Percentiles rank a stretch among this genome's conserved stretches.
These are phyloP conservation scores for Talaromyces nanjingensis DNA, from an alignment of 495 filamentous ascomycete genomes.

Conservation along the genomic window DNA sequence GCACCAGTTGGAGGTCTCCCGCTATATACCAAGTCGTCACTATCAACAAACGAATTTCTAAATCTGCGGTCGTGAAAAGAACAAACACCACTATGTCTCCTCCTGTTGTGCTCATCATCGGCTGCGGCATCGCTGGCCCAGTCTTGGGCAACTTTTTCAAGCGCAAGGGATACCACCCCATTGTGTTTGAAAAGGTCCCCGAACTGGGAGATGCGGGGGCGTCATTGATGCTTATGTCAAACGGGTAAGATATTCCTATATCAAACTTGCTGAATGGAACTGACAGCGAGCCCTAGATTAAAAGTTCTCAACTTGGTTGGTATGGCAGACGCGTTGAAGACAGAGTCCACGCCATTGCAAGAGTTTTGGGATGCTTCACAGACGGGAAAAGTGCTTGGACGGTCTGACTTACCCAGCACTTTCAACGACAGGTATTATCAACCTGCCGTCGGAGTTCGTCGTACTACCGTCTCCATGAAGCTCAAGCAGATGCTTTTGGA, in stretches of 20 bases:
- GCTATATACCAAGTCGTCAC: too few species aligned
- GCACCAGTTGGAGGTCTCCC: too few species aligned
- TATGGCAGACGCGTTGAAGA: too few species aligned
- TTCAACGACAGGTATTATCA: slow-evolving; percentile 10
- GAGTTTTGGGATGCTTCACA: too few species aligned
- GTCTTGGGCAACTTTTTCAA: slow-evolving; percentile 15
- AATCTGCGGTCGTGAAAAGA: too few species aligned
- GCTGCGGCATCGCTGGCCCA: slow-evolving; percentile 19
- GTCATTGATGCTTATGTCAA: slow-evolving; percentile 17
- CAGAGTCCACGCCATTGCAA: too few species aligned
- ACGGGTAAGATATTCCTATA: slow-evolving; percentile 13
- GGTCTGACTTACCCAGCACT: slow-evolving; percentile 2
- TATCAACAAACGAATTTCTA: too few species aligned
- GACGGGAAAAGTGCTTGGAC: not conserved
- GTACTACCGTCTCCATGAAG: slow-evolving; percentile 9
- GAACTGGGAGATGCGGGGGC: slow-evolving; percentile 17
- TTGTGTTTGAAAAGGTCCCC: slow-evolving; percentile 20
- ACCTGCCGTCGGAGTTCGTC: slow-evolving; percentile 10
- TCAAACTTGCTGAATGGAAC: too few species aligned
- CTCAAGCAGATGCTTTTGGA: slow-evolving; percentile 9
- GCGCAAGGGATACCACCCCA: slow-evolving; percentile 17
- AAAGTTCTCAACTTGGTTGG: too few species aligned
- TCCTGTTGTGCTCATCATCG: slow-evolving; percentile 17
- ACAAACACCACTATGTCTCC: not conserved
- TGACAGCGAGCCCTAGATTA: too few species aligned